A percentile compares a stretch with the other conserved stretches of the same genome.
Conservation (phyloP, 257 asterid genomes). For the Knoxia roxburghii region DNA sequence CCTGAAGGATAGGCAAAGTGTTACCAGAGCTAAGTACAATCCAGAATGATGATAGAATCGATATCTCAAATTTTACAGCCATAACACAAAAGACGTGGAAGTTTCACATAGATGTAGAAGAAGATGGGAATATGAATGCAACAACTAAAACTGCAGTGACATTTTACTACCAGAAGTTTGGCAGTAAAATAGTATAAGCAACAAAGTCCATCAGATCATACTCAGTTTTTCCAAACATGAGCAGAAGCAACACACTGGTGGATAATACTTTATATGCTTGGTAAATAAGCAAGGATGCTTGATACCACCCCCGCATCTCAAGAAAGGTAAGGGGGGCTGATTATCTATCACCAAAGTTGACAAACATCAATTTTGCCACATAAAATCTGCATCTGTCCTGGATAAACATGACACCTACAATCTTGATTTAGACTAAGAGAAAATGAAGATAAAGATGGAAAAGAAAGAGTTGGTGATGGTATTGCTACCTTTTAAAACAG, state of each 20-base stretch:
- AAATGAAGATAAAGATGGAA: background rate
- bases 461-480: background rate
- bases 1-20: conserved; percentile 41
- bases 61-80: background rate
- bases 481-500: background rate
- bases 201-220: background rate
- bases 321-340: background rate
- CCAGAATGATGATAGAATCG: background rate
- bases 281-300: background rate
- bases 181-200: background rate
- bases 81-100: background rate
- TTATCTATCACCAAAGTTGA: background rate
- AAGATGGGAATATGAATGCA: background rate
- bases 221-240: background rate
- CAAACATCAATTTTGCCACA: background rate
- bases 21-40: background rate
- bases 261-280: background rate
- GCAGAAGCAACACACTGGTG: background rate
- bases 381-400: too few relatives aligned
- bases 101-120: background rate
- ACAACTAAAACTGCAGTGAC: background rate
- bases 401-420: too few relatives aligned
- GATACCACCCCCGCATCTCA: background rate
- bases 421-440: background rate
- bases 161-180: background rate